Base-by-base conservation (phyloP, 805 yeast genomes). In the Monosporozyma servazzii region DNA sequence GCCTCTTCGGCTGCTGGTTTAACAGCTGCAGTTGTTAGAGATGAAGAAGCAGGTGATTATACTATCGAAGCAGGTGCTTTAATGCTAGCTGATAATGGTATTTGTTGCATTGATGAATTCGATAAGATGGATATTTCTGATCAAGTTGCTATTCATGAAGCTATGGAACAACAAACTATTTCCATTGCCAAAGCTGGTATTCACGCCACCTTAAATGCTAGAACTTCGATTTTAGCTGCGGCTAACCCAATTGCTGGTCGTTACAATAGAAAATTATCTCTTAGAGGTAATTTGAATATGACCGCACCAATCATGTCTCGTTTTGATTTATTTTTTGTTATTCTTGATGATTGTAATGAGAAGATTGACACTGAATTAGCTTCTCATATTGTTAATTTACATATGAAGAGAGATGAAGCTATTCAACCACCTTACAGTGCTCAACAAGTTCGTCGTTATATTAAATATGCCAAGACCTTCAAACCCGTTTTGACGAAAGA, bases 111-210 rank as follows among this genome's bases (percentile, higher is more conserved):
- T 68, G 99, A 93, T 68, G 99, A 93, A 72, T 93, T 93, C 61
- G 99, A 93, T 67, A 93, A 93, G 73, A 93, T 93, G 99, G 97
- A 91, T 68, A 69, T 90, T 43, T 71, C 82, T 1, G 98, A 93
- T 70, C 98, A 93, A 71, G 98, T 93, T 51, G 98, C 98, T 3
- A 91, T 93, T 72, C 99, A 93, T 72, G 99, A 93, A 73, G 99
- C 98, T 23, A 93, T 93, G 99, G 99, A 93, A 76, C 99, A 93
- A 71, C 99, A 93, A 70, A 93, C 99, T 0, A 93, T 93, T 58
- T 90, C 97, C 15, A 93, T 93, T 63, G 97, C 99, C 10, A 93
- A 93, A 68, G 99, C 99, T 0, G 99, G 99, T 64, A 93, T 93
- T 56, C 97, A 93, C 64, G 98, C 99, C 1, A 93, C 99, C 0